These are phyloP conservation scores for Capsicum rhomboideum DNA, from an alignment of 257 asterid species.

Conservation along the genomic window DNA sequence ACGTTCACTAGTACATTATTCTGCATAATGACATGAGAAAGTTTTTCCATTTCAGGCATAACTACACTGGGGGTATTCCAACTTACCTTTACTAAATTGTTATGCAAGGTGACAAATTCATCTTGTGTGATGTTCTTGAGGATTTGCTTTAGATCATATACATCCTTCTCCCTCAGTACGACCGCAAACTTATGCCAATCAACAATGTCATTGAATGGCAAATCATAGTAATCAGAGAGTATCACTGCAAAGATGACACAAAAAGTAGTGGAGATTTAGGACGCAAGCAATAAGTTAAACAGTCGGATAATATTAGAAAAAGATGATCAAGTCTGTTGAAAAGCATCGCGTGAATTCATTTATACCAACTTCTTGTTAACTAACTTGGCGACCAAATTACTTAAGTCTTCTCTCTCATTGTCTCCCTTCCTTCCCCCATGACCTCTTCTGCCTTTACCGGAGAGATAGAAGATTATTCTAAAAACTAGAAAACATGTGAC, in stretches of 20 bases:
- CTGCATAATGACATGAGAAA: background rate
- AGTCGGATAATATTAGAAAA: background rate
- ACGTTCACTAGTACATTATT: background rate
- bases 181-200: constrained; percentile 83
- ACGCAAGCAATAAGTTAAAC: background rate
- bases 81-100: constrained; percentile 83
- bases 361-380: background rate
- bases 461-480: background rate
- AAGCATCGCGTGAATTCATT: background rate
- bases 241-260: constrained; percentile 57
- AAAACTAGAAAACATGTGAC: background rate
- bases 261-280: background rate
- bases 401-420: background rate
- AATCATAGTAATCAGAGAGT: constrained; percentile 85
- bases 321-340: background rate
- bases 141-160: constrained; percentile 81
- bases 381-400: background rate
- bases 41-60: background rate
- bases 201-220: constrained; percentile 88
- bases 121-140: constrained; percentile 69
- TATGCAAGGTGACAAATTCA: constrained; percentile 67
- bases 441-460: background rate
- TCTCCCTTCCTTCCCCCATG: no score
- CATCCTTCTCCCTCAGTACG: constrained; percentile 77
- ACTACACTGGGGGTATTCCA: background rate